Percentiles rank a stretch among this genome's conserved stretches.
phyloP scores from a whole-genome alignment of 2,329 filamentous ascomycete species.

The Aureobasidium leucospermi region DNA sequence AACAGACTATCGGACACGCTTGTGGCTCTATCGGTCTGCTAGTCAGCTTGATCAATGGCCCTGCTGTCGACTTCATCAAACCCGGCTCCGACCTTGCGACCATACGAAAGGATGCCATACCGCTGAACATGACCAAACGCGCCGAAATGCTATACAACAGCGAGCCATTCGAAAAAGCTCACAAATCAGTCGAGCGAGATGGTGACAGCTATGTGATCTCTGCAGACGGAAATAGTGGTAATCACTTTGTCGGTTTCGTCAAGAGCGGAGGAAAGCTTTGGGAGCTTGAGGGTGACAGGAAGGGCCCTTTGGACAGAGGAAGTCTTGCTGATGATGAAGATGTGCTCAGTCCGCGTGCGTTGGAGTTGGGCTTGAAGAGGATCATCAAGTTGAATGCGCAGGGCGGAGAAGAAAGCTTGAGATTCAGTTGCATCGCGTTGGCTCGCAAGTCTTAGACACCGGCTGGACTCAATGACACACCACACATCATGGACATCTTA shows the following conservation, averaged over 20 bases:
- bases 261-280: slow-evolving; percentile 41
- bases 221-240: slow-evolving; percentile 26
- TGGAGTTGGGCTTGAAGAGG: slow-evolving; percentile 34
- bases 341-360: slow-evolving; percentile 35
- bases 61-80: slow-evolving; percentile 35
- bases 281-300: slow-evolving; percentile 39
- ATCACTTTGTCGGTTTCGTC: slow-evolving; percentile 43
- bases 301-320: slow-evolving; percentile 40
- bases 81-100: slow-evolving; percentile 38
- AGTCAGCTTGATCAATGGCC: slow-evolving; percentile 47
- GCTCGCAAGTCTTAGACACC: slow-evolving; percentile 17
- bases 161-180: slow-evolving; percentile 36
- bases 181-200: slow-evolving; percentile 34
- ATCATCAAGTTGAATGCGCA: slow-evolving; percentile 31
- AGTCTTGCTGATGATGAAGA: slow-evolving; percentile 35
- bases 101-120: slow-evolving; percentile 38
- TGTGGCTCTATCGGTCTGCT: slow-evolving; percentile 53
- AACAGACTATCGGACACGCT: slow-evolving; percentile 51
- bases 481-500: too few species aligned
- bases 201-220: slow-evolving; percentile 34
- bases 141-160: slow-evolving; percentile 47
- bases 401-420: slow-evolving; percentile 29
- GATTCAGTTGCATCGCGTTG: slow-evolving; percentile 40
- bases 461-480: too few species aligned
- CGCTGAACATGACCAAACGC: slow-evolving; percentile 38